Percentiles rank a stretch among this genome's conserved stretches.
Evolutionary conservation across 2,329 filamentous ascomycete species (phyloP).

Genomic region (Mycosphaerella sp.): DNA sequence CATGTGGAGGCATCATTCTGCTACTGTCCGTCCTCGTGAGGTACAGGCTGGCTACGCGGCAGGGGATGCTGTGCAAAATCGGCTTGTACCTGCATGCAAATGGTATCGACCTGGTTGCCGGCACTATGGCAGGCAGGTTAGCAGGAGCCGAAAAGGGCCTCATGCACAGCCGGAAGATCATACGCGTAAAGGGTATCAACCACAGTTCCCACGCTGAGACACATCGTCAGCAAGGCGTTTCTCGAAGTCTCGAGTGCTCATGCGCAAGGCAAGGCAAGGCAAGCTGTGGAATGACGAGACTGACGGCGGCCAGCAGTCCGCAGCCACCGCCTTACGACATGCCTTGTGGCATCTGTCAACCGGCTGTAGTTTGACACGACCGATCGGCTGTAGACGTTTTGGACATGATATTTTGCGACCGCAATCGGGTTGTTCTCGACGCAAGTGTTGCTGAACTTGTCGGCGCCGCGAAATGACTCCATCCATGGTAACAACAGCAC

Average conservation of each 20-base stretch:
- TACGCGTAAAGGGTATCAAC: neutral
- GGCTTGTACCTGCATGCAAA: slow-evolving; percentile 5
- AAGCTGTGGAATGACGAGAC: slow-evolving; percentile 7
- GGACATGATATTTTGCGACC: neutral
- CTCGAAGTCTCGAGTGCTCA: neutral
- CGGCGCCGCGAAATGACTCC: neutral
- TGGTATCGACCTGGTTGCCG: slow-evolving; percentile 3
- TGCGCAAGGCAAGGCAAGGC: neutral
- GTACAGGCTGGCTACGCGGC: neutral
- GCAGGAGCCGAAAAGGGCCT: neutral
- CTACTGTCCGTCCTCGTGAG: slow-evolving; percentile 1
- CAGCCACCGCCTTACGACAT: slow-evolving; percentile 3
- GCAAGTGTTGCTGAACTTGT: neutral
- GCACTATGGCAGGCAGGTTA: neutral
- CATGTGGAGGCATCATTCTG: slow-evolving; percentile 2
- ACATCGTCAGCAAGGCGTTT: neutral
- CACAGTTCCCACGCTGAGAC: neutral
- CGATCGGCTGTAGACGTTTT: neutral
- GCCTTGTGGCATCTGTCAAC: slow-evolving; percentile 14
- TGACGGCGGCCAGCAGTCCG: slow-evolving; percentile 6
- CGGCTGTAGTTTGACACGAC: slow-evolving; percentile 3
- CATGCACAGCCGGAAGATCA: neutral
- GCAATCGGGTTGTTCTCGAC: slow-evolving; percentile 3
- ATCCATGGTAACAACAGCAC: neutral
- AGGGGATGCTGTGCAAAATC: slow-evolving; percentile 1